Evolutionary conservation across 2,329 filamentous ascomycete species (phyloP).

Genomic region (Sporothrix mexicana): DNA sequence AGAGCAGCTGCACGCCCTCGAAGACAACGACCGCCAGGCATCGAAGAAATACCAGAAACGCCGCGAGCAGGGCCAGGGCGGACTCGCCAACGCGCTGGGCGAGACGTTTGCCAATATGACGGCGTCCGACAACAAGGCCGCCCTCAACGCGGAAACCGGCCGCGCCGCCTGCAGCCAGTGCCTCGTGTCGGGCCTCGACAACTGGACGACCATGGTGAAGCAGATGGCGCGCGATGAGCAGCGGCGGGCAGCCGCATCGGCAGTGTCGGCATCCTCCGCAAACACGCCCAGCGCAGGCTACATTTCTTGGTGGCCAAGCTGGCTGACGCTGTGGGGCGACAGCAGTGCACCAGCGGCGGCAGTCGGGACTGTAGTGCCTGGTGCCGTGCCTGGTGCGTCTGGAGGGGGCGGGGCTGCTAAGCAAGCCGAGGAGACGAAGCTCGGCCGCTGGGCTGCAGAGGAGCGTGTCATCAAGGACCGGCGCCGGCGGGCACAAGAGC

Average conservation of each 20-base stretch:
- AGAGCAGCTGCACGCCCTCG: constrained; percentile 61
- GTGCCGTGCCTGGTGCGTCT: too few relatives aligned
- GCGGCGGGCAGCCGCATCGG: not conserved
- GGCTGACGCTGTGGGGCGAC: constrained; percentile 51
- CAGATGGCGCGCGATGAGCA: constrained; percentile 62
- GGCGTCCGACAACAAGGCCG: constrained; percentile 15
- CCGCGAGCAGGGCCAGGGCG: not conserved
- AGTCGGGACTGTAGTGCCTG: constrained; percentile 45
- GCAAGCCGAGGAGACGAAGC: constrained; percentile 44
- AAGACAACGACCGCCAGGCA: constrained; percentile 33
- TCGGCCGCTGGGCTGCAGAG: constrained; percentile 61
- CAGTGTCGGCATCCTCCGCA: constrained; percentile 29
- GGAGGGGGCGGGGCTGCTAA: not conserved
- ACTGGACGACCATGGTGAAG: constrained; percentile 83
- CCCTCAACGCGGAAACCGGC: constrained; percentile 42
- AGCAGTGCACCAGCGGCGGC: constrained; percentile 42
- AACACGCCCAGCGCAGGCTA: not conserved
- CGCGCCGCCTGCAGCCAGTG: constrained; percentile 76
- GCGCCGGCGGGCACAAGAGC: constrained; percentile 56
- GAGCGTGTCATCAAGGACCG: constrained; percentile 60
- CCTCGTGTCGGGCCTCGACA: constrained; percentile 74
- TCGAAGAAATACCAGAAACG: constrained; percentile 22
- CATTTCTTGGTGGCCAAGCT: constrained; percentile 42
- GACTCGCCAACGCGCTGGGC: not conserved
- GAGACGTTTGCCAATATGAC: not conserved